Conservation (phyloP, 805 yeast species). For the Yarrowia sp. region DNA sequence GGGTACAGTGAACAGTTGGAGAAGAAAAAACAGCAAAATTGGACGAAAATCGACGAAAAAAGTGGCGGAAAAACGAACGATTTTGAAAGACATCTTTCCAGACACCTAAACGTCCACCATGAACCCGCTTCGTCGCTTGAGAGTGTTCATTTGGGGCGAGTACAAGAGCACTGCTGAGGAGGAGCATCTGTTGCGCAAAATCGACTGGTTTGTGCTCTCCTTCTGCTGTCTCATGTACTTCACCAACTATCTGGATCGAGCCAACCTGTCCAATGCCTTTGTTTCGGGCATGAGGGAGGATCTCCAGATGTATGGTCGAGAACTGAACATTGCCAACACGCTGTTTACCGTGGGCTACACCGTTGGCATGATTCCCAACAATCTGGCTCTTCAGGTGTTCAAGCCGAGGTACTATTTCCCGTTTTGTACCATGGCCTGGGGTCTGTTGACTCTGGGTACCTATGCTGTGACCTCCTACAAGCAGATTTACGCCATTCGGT, state of each 20-base stretch:
- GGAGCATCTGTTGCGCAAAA: constrained; percentile 49
- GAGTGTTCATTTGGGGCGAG: constrained; percentile 34
- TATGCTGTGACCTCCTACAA: constrained; percentile 48
- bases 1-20: too few species aligned
- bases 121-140: not conserved
- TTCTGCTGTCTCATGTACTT: constrained; percentile 53
- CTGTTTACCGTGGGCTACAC: constrained; percentile 56
- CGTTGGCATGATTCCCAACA: constrained; percentile 56
- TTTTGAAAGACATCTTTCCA: too few species aligned
- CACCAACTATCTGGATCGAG: constrained; percentile 60
- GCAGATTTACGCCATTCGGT: constrained; percentile 54
- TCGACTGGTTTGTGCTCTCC: constrained; percentile 49
- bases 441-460: constrained; percentile 51
- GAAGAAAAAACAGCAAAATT: too few species aligned
- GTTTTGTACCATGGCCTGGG: constrained; percentile 51
- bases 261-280: constrained; percentile 60
- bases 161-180: constrained; percentile 42
- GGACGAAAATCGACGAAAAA: too few species aligned
- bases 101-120: not conserved
- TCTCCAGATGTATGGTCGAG: constrained; percentile 54
- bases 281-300: constrained; percentile 65
- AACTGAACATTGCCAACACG: constrained; percentile 57
- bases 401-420: constrained; percentile 52
- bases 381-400: constrained; percentile 49
- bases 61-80: too few species aligned